Evolutionary conservation across 2,329 filamentous ascomycete genomes (phyloP).

Genomic region (Penicillium capsulatum): DNA sequence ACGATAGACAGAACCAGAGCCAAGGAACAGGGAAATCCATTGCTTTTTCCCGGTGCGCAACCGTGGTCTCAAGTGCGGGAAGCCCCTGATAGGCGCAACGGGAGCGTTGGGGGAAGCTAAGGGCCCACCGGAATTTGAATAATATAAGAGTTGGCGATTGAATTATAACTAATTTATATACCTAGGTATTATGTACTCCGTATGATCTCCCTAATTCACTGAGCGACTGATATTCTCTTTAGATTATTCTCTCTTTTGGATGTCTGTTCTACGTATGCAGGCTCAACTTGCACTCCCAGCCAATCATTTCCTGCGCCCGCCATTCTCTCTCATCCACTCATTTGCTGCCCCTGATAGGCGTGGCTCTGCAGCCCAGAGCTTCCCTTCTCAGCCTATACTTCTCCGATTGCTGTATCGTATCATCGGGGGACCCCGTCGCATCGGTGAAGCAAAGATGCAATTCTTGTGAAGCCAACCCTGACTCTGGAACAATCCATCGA

Average conservation of each 20-base stretch:
- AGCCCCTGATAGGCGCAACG: conserved; percentile 2
- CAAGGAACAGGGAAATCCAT: conserved; percentile 21
- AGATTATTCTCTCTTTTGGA: too few relatives aligned
- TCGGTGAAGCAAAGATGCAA: too few relatives aligned
- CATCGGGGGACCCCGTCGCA: too few relatives aligned
- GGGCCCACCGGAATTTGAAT: too few relatives aligned
- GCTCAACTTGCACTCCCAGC: conserved; percentile 6
- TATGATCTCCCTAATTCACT: too few relatives aligned
- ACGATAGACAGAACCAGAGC: conserved; percentile 18
- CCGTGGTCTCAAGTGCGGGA: conserved; percentile 6
- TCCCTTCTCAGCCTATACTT: background rate
- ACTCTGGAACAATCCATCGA: too few relatives aligned
- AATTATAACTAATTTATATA: too few relatives aligned
- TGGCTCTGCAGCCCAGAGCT: conserved; percentile 4
- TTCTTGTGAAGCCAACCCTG: too few relatives aligned
- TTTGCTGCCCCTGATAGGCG: conserved; percentile 4
- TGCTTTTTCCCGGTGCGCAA: conserved; percentile 14
- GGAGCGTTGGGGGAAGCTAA: conserved; percentile 20
- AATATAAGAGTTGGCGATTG: too few relatives aligned
- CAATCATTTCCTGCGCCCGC: conserved; percentile 17
- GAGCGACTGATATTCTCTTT: too few relatives aligned
- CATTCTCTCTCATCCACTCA: conserved; percentile 7
- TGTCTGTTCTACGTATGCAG: background rate
- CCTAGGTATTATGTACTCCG: too few relatives aligned
- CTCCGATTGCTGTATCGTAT: too few relatives aligned